Conservation (phyloP, 2,329 filamentous ascomycete genomes). For the Stagonosporopsis cucurbitacearum region DNA sequence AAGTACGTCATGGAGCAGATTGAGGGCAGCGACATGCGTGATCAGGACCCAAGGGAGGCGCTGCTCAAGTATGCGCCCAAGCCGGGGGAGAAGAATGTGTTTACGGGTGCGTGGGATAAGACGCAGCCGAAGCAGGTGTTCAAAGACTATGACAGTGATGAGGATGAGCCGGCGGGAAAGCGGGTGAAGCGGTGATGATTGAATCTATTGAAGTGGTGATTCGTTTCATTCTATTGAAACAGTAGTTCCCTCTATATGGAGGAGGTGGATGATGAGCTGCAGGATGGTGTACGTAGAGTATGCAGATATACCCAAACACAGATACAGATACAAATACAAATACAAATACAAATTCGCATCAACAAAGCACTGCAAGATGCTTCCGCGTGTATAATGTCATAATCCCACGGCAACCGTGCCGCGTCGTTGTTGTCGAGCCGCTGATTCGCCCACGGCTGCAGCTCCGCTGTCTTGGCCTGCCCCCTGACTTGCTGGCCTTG, state of each 20-base stretch:
- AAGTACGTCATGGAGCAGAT: constrained; percentile 88
- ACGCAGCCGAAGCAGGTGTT: constrained; percentile 94
- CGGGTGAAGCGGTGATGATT: constrained; percentile 38
- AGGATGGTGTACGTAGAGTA: not conserved
- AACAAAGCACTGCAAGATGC: not conserved
- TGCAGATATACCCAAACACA: not conserved
- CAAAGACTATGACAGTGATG: constrained; percentile 85
- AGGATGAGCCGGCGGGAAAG: constrained; percentile 74
- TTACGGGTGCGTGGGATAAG: constrained; percentile 90
- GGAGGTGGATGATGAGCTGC: not conserved
- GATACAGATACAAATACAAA: too few species aligned
- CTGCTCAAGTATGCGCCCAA: constrained; percentile 94
- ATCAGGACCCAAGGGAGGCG: constrained; percentile 94
- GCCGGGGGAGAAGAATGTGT: constrained; percentile 89
- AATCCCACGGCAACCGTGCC: not conserved
- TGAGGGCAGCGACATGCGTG: constrained; percentile 87
- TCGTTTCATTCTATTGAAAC: too few species aligned
- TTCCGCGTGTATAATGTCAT: too few species aligned
- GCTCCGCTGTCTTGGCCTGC: constrained; percentile 3
- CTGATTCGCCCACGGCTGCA: constrained; percentile 1
- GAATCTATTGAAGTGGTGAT: not conserved
- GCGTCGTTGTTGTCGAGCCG: not conserved
- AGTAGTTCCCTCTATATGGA: too few species aligned
- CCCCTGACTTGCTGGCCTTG: constrained; percentile 1
- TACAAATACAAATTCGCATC: not conserved